Evolutionary conservation across 1,284 basidiomycete genomes (phyloP), one percentile per base, ranked within the genome.

Genomic region (Vanrija humicola): DNA sequence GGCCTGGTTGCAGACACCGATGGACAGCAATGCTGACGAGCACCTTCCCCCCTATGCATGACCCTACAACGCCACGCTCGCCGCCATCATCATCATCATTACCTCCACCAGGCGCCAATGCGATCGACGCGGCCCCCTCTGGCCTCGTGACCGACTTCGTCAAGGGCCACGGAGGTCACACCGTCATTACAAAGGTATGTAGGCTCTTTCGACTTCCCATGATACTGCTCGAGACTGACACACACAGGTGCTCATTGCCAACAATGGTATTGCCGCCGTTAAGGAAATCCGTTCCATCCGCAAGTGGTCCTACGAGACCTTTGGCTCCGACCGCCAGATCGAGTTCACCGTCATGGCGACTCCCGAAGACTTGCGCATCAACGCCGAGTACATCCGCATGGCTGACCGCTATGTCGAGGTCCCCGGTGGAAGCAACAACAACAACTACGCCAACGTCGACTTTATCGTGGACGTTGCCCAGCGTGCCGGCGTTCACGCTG

Each of bases 311-410:
- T 99, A 98, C 80, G 96, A 98, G 79, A 96, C 94, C 0, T 98
- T 99, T 77, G 96, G 96, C 59, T 86, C 86, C 53, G 96, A 98
- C 75, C 88, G 91, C 63, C 90, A 89, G 54, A 85, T 99, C 79
- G 93, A 98, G 76, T 98, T 99, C 81, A 95, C 92, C 45, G 96
- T 98, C 62, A 98, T 99, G 96, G 94, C 96, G 48, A 99, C 96
- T 4, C 96, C 96, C 28, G 96, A 99, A 76, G 96, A 99, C 80
- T 81, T 98, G 61, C 67, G 66, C 73, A 93, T 98, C 77, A 99
- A 99, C 72, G 96, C 96, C 43, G 96, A 99, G 75, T 99, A 98
- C 79, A 98, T 99, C 77, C 89, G 96, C 65, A 98, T 99, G 96
- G 96, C 96, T 38, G 96, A 99, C 78, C 87, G 94, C 70, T 98